A percentile compares a stretch with the other conserved stretches of the same genome.
Evolutionary conservation across 805 yeast genomes (phyloP).

Genomic region (Suhomyces prunicola): DNA sequence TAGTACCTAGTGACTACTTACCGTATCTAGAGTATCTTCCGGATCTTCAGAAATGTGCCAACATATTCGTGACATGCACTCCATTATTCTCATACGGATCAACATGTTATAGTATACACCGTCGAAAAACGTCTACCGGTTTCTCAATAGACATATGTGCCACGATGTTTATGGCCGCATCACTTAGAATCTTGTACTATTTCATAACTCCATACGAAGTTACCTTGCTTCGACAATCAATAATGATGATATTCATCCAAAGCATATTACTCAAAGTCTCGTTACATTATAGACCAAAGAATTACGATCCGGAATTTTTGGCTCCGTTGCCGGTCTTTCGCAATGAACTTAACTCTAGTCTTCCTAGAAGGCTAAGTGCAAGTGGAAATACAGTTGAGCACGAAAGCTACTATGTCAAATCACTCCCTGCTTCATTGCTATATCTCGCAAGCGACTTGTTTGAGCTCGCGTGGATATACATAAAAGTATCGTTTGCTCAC

Average conservation of each 20-base stretch:
- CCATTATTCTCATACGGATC: conserved; percentile 87
- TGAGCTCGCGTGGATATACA: conserved; percentile 9
- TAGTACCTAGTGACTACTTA: conserved; percentile 19
- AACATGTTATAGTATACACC: conserved; percentile 66
- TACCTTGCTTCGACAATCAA: conserved; percentile 73
- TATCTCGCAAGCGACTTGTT: conserved; percentile 6
- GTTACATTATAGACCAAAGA: conserved; percentile 49
- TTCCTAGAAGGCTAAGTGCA: conserved; percentile 18
- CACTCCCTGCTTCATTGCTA: not conserved
- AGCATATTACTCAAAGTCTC: conserved; percentile 60
- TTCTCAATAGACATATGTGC: conserved; percentile 92
- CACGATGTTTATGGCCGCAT: conserved; percentile 79
- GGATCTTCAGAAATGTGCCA: conserved; percentile 51
- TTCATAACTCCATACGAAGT: conserved; percentile 76
- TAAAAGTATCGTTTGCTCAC: conserved; percentile 16
- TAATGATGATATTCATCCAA: conserved; percentile 85
- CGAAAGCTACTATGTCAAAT: conserved; percentile 11
- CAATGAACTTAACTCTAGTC: conserved; percentile 22
- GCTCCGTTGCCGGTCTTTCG: conserved; percentile 27
- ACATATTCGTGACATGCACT: conserved; percentile 69
- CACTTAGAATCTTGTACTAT: conserved; percentile 72
- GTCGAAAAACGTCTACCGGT: conserved; percentile 65
- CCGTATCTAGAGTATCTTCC: conserved; percentile 26
- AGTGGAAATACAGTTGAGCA: conserved; percentile 13
- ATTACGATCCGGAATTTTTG: conserved; percentile 32